phyloP scores from a whole-genome alignment of 768 basidiomycete genomes.

The Cystobasidium onofrii region DNA sequence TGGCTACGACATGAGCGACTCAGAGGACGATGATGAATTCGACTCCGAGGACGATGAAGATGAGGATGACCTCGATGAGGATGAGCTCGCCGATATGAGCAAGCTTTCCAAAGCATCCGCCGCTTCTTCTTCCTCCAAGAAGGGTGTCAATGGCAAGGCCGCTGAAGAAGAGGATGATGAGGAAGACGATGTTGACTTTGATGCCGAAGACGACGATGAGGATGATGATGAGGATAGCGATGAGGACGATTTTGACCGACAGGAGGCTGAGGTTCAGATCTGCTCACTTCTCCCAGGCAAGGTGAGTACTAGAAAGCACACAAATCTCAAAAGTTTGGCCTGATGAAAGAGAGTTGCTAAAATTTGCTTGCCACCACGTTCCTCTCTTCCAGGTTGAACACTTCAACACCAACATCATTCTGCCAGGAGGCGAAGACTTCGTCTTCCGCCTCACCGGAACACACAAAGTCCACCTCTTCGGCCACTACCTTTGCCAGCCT shows the following conservation, averaged over 20 bases:
- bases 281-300: constrained; percentile 18
- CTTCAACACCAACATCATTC: constrained; percentile 27
- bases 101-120: constrained; percentile 19
- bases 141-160: constrained; percentile 19
- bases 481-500: constrained; percentile 27
- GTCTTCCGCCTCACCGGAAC: constrained; percentile 22
- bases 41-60: constrained; percentile 40
- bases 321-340: too few species aligned
- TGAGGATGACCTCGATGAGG: constrained; percentile 36
- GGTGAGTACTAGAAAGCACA: constrained; percentile 6
- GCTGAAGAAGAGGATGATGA: constrained; percentile 45
- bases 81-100: constrained; percentile 17
- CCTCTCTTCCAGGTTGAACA: constrained; percentile 33
- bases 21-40: constrained; percentile 43
- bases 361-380: background rate
- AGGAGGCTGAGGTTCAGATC: constrained; percentile 41
- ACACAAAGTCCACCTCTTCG: constrained; percentile 15
- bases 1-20: constrained; percentile 39
- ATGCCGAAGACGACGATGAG: constrained; percentile 23
- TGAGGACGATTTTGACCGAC: constrained; percentile 43
- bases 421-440: constrained; percentile 24
- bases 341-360: background rate
- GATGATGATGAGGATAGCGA: constrained; percentile 39
- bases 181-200: constrained; percentile 18
- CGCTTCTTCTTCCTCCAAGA: background rate